Evolutionary conservation across 495 filamentous ascomycete species (phyloP), one percentile per base, ranked within the genome.

Genomic region (Xylaria palmicola): DNA sequence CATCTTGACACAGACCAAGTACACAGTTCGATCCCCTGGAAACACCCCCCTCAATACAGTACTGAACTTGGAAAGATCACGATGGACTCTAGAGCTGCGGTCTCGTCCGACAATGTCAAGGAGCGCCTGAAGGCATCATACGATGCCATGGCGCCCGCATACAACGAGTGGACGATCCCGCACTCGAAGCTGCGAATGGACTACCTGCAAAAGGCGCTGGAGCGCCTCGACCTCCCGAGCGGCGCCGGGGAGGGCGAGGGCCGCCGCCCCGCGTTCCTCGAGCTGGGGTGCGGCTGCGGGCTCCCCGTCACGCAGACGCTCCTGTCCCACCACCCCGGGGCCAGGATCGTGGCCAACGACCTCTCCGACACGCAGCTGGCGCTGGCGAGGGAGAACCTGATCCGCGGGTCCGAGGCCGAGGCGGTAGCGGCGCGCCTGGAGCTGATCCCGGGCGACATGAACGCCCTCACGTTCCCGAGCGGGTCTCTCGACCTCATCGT

Each of bases 241-340:
- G 13, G 20, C 13, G 32, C 62, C 22, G 32, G 19, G 20, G 26
- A 64, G 5, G n/a, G n/a, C n/a, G n/a, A n/a, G n/a, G n/a, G n/a
- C n/a, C n/a, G n/a, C n/a, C n/a, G n/a, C n/a, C 24, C 62, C 22
- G 44, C 43, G 9, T 62, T 68, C n/a, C 72, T 76, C 10, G 74
- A 76, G 24, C 68, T 75, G 8, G 75, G 75, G 22, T 73, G 73
- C 50, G 75, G 75, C 30, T 48, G 66, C 15, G 75, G 75, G 22
- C 26, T 66, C 20, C 75, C 75, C 2, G 62, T 72, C 10, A 64
- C 68, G 3, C 39, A 62, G 32, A 62, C 30, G n/a, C 62, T 75
- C 9, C 60, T 75, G 4, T 41, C 59, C 7, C 40, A 45, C 26
- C 52, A 51, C 20, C 22, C 43, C 17, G 19, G 4, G 17, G 62